Base-by-base conservation (phyloP, 768 basidiomycete genomes). In the Lyophyllum shimeji region DNA sequence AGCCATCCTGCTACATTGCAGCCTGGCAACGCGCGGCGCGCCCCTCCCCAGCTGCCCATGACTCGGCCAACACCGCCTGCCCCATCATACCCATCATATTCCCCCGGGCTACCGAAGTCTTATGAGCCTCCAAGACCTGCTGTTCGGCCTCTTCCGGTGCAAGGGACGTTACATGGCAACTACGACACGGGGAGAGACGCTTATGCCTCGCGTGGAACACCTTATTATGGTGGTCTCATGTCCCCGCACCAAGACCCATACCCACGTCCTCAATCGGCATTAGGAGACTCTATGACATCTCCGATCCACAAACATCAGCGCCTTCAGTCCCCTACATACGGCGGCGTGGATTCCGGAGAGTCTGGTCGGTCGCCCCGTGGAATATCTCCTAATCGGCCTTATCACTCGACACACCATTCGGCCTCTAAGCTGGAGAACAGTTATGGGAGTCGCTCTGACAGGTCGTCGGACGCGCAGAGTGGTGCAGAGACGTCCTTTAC, bases 191-290 rank as follows among this genome's bases (percentile, higher is more conserved):
- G 65, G 20, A 65, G 68, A 52, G 67, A 58, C 52, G 62, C 61
- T 18, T 70, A 72, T 31, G 9, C 13, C 18, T 52, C 63, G 55
- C 71, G 72, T 27, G 45, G 59, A 13, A 60, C 66, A 45, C 48
- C 55, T 25, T 56, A 58, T 50, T 60, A 56, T 8, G 34, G 63
- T 43, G 62, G 55, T 40, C 63, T 74, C 49, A 67, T 77, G 52
- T 79, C 81, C 15, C 76, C 82, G 6, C 74, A 65, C 52, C 74
- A 77, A 49, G 87, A 89, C 1, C 83, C 85, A 1, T 81, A 78
- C 63, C 78, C 82, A 18, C 80, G 87, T 34, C 84, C 88, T 1
- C 82, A 78, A 47, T 89, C 88, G 29, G 84, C 86, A 12, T 65
- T 78, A n/a, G 83, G 80, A 46, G 81, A 83, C 50, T 65, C 76